These are phyloP conservation scores for Spinacia oleracea DNA, from an alignment of 179 eudicot species.

Conservation along the genomic window DNA sequence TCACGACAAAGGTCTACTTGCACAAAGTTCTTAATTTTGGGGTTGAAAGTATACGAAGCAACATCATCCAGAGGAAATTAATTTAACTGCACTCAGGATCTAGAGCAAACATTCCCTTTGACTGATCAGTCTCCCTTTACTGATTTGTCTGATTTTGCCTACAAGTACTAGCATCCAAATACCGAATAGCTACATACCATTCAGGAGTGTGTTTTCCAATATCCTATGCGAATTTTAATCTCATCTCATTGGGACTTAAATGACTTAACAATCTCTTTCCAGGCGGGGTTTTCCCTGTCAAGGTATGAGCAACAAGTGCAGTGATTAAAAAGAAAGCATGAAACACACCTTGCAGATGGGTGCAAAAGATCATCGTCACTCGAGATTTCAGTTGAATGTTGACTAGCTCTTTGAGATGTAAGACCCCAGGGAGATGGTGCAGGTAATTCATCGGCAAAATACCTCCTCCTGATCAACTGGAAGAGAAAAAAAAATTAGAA, in stretches of 20 bases:
- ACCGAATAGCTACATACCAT: too few relatives aligned
- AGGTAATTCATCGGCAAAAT: conserved; percentile 74
- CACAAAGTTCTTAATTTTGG: too few relatives aligned
- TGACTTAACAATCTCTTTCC: background rate
- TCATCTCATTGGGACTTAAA: background rate
- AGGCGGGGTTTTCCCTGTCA: background rate
- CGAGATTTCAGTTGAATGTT: conserved; percentile 43
- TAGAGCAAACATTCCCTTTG: too few relatives aligned
- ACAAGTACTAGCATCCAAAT: too few relatives aligned
- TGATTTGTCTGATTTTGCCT: too few relatives aligned
- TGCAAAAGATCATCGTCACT: conserved; percentile 61
- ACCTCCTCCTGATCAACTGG: conserved; percentile 84
- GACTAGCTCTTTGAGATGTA: conserved; percentile 39
- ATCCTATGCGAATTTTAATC: too few relatives aligned
- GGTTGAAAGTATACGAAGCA: too few relatives aligned
- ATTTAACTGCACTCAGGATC: too few relatives aligned
- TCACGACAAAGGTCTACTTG: too few relatives aligned
- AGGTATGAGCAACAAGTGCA: background rate
- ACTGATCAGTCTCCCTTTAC: too few relatives aligned
- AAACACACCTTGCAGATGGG: conserved; percentile 50
- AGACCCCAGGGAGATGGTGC: conserved; percentile 59
- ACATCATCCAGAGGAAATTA: too few relatives aligned
- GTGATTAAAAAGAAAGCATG: background rate
- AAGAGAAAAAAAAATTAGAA: conserved; percentile 6
- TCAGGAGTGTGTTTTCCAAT: too few relatives aligned